Conservation (phyloP, 2,329 filamentous ascomycete species). For the Sporothrix mexicana region DNA sequence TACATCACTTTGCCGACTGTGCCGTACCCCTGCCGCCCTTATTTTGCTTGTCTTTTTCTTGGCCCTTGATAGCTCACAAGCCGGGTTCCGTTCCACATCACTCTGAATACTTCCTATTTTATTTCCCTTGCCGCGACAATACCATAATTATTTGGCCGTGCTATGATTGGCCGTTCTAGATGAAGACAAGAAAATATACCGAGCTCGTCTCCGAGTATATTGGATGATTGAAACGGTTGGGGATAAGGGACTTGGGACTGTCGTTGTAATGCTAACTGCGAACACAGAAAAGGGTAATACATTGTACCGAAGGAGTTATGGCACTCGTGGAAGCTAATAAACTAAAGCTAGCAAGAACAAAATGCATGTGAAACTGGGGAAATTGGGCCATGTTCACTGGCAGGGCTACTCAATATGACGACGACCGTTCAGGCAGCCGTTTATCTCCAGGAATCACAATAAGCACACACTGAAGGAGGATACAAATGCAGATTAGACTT, state of each 20-base stretch:
- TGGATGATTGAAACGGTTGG: not conserved
- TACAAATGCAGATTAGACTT: not conserved
- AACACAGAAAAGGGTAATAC: not conserved
- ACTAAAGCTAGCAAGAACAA: too few relatives aligned
- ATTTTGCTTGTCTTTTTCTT: not conserved
- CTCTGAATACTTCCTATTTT: not conserved
- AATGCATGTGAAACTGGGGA: too few relatives aligned
- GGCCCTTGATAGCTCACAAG: not conserved
- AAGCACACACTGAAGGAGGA: too few relatives aligned
- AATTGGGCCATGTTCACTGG: too few relatives aligned
- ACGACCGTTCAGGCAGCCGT: too few relatives aligned
- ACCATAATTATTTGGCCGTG: not conserved
- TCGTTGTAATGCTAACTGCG: not conserved
- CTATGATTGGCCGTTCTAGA: not conserved
- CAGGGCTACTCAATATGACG: too few relatives aligned
- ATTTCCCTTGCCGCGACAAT: constrained; percentile 5
- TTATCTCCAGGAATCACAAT: too few relatives aligned
- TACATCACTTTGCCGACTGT: not conserved
- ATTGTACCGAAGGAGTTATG: not conserved
- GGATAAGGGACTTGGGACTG: not conserved
- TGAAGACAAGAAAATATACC: not conserved
- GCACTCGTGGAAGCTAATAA: not conserved
- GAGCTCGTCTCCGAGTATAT: not conserved
- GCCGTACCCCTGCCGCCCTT: not conserved
- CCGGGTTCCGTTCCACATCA: not conserved